Evolutionary conservation across 2,329 filamentous ascomycete species (phyloP), one percentile per base, ranked within the genome.

Genomic region (Akanthomyces muscarius): DNA sequence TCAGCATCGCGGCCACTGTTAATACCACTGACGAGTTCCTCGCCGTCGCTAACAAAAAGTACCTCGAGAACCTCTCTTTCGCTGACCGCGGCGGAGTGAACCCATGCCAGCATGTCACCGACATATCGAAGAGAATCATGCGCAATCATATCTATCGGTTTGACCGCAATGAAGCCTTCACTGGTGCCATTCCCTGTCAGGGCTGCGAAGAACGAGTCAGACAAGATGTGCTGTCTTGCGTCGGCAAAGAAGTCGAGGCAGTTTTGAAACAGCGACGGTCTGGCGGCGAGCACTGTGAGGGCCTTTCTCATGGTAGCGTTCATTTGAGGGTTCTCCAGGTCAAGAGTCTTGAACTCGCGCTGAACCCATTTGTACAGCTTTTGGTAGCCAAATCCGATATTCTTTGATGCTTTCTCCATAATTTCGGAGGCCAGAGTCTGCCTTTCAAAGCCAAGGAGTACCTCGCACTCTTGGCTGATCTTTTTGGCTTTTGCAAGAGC

Each of bases 31-130:
- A 89, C 89, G 63, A 98, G 90, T 70, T 96, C 92, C 66, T 95
- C 90, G 2, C 91, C 93, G 66, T 97, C 93, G 0, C 90, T 89
- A 48, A 97, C 88, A 71, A 99, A 99, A 0, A 99, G 80, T 2
- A 92, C 87, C 73, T 98, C 94, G 6, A 99, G 81, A 0, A 93
- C 92, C 75, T 99, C 95, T 59, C 91, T 86, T 75, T 99, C 95
- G 38, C 94, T 96, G 1, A 99, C 95, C 0, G 94, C 89, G 3
- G 93, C 90, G 0, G 95, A 97, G 73, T 99, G 95, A 6, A 90
- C 87, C 95, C 95, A 99, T 5, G 95, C 95, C 16, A 99, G 83
- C 93, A 99, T 99, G 72, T 99, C 95, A 60, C 95, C 92, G 3
- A 96, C 87, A 73, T 98, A 98, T 23, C 95, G 87, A 30, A 98